Base-by-base conservation (phyloP, 2,329 filamentous ascomycete genomes). In the Aspergillus ruber region DNA sequence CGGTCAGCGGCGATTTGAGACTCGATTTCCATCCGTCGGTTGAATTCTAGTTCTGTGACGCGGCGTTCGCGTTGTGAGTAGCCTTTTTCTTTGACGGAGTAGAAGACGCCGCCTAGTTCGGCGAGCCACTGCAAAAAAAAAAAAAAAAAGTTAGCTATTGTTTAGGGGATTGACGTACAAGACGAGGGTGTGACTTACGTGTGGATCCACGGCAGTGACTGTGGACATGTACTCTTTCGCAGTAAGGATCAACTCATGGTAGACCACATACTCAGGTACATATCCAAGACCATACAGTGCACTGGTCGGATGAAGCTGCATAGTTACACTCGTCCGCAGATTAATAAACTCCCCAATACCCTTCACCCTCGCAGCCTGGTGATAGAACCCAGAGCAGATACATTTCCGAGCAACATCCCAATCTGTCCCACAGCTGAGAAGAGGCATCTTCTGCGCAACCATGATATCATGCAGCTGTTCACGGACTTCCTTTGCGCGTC, bases 341-440 rank as follows among this genome's bases (percentile, higher is more conserved):
- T 98, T 98, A 71, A 95, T 85, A 72, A 97, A 98, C 71, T 98
- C 94, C 58, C 93, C 93, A 13, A 96, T 88, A 2, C 93, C 94
- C 71, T 95, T 95, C 54, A 94, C 90, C 61, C 90, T 90, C 25
- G 93, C 93, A 5, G 93, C 93, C 73, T 98, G 93, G 63, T 97
- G 91, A 71, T 97, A 98, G 74, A 95, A 98, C 10, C 93, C 93
- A 0, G 88, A 90, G 74, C 94, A 98, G 63, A 98, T 95, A 66
- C 91, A 97, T 68, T 93, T 91, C 52, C 93, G 84, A 48, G 97
- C 89, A 8, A 94, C 75, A 66, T 98, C 94, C 87, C 93, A 96
- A 71, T 98, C 94, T 39, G 91, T 97, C 27, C 93, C 93, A 62
- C 90, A 96, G 68, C 86, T 90, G 39, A 83, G 74, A 58, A 97